phyloP scores from a whole-genome alignment of 2,329 filamentous ascomycete genomes.

The Xylaria arbuscula region DNA sequence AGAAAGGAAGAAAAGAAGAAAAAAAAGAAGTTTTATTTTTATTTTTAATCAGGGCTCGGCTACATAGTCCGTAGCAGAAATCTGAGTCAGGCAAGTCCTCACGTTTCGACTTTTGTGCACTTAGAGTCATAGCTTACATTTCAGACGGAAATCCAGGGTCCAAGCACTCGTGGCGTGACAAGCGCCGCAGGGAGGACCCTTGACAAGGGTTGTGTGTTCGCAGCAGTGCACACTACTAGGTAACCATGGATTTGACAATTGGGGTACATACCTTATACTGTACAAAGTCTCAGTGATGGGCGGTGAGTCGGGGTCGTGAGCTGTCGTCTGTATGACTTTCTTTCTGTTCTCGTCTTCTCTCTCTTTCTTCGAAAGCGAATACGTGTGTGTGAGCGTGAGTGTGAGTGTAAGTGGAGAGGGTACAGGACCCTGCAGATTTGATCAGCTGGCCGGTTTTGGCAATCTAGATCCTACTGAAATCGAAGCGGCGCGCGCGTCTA shows the following conservation, averaged over 20 bases:
- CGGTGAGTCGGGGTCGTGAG: slow-evolving; percentile 31
- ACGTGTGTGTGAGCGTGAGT: slow-evolving; percentile 13
- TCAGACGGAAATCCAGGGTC: slow-evolving; percentile 8
- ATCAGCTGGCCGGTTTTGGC: slow-evolving; percentile 12
- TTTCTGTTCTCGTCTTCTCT: too few species aligned
- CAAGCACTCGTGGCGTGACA: slow-evolving; percentile 11
- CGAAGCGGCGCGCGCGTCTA: neutral
- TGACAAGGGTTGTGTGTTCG: slow-evolving; percentile 21
- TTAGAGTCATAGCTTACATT: neutral
- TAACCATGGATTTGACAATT: slow-evolving; percentile 12
- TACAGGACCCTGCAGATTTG: slow-evolving; percentile 35
- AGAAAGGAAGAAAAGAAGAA: neutral
- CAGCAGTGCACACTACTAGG: neutral
- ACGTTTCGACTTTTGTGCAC: neutral
- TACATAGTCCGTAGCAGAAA: too few species aligned
- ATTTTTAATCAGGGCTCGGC: too few species aligned
- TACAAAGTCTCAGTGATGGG: neutral
- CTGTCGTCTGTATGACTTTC: slow-evolving; percentile 1
- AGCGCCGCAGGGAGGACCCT: slow-evolving; percentile 5
- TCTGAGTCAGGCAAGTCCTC: slow-evolving; percentile 7
- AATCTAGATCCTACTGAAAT: slow-evolving; percentile 15
- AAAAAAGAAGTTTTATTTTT: neutral
- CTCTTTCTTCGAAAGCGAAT: too few species aligned
- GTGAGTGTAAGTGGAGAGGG: slow-evolving; percentile 20
- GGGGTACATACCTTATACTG: neutral